Conservation (phyloP, 768 basidiomycete species). For the Panaeolus papilionaceus region DNA sequence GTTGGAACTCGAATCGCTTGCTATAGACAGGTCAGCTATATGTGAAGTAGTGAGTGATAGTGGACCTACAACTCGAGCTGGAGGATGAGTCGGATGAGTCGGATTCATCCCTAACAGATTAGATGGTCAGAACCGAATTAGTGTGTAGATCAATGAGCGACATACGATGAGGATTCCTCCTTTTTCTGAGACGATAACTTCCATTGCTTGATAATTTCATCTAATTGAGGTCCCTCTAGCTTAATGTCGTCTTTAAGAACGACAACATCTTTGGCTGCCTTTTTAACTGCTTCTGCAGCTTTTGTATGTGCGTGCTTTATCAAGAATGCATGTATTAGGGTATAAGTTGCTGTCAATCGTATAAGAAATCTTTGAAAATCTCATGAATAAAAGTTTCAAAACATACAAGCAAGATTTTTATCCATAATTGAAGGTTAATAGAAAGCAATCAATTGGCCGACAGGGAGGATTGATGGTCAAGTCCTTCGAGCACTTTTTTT, state of each 20-base stretch:
- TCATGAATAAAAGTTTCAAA: constrained; percentile 3
- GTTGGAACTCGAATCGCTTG: constrained; percentile 20
- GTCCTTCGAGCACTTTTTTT: constrained; percentile 26
- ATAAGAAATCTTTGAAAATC: constrained; percentile 18
- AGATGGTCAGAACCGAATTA: constrained; percentile 7
- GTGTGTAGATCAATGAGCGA: constrained; percentile 12
- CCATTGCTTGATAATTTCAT: constrained; percentile 74
- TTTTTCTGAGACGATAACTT: constrained; percentile 41
- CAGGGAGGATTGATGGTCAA: constrained; percentile 15
- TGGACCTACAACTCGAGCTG: constrained; percentile 1
- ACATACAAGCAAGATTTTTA: constrained; percentile 58
- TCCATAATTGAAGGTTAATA: constrained; percentile 45
- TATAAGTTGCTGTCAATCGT: constrained; percentile 67
- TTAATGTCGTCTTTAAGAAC: constrained; percentile 61
- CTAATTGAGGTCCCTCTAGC: constrained; percentile 58
- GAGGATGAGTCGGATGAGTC: constrained; percentile 8
- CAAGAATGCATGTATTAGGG: constrained; percentile 78
- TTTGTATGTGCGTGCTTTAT: constrained; percentile 67
- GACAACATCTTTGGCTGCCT: constrained; percentile 69
- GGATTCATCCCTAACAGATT: not conserved
- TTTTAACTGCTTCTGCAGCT: constrained; percentile 76
- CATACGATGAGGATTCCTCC: constrained; percentile 31
- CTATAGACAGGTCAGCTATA: not conserved
- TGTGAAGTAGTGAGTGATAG: not conserved
- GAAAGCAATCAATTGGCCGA: constrained; percentile 16